Base-by-base conservation (phyloP, 1,284 basidiomycete species). In the Afroboletus lepidellus region DNA sequence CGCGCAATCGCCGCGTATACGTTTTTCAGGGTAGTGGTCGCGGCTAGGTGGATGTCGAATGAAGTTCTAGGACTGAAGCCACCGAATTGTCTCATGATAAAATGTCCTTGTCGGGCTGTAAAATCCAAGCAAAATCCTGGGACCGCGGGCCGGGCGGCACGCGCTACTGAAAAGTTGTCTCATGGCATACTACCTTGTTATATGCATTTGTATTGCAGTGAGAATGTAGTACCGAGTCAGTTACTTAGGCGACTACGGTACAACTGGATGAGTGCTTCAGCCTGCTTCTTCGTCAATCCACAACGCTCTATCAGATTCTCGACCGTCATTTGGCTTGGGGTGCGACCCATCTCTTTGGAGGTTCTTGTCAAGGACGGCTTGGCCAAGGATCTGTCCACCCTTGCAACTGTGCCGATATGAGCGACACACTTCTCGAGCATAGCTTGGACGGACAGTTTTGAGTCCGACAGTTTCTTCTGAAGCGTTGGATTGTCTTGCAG, bases 291-390 rank as follows among this genome's bases (percentile, higher is more conserved):
- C 24, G 37, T 48, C 44, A 65, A 41, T 21, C 54, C 54, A 21
- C 66, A 69, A 32, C 62, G 57, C 0, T 41, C 49, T 46, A 41
- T 25, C 16, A 65, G 55, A 20, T 43, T 50, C 46, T 41, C 48
- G 23, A 32, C 11, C 2, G 45, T 52, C 5, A 60, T 27, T 61
- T 63, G 33, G 44, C 4, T 21, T 47, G 21, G 41, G 33, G 41
- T 39, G 56, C 63, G 24, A 41, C 34, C 38, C 8, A 66, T 41
- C 41, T 21, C 23, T 57, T 45, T 51, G 46, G 16, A 65, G 30
- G 45, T 11, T 63, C 32, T 9, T n/a, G n/a, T 64, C 51, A 67
- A 52, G 32, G 69, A 69, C 12, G 48, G 46, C 62, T 67, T 59
- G 29, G 67, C 54, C 64, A 62, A 61, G n/a, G 30, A 8, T 29